phyloP scores from a whole-genome alignment of 345 rosid genomes.

The Capsella bursapastoris region DNA sequence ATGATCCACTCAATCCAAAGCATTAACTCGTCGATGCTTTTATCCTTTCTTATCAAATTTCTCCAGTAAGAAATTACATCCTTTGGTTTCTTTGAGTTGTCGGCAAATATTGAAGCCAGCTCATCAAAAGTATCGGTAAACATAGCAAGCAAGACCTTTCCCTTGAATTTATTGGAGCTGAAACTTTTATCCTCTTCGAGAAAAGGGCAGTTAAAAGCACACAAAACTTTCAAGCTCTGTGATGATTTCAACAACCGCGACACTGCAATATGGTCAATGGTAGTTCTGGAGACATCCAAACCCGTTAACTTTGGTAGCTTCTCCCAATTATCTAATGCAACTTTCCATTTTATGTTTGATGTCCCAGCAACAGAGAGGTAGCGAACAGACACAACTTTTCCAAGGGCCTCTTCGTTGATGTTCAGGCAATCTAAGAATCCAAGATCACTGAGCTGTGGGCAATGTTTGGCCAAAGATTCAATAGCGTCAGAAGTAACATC shows the following conservation, averaged over 20 bases:
- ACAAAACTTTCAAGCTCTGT: conserved; percentile 68
- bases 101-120: conserved; percentile 58
- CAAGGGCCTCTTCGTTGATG: conserved; percentile 71
- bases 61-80: conserved; percentile 64
- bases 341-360: conserved; percentile 66
- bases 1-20: conserved; percentile 76
- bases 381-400: conserved; percentile 58
- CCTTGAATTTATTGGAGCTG: conserved; percentile 52
- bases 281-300: conserved; percentile 86
- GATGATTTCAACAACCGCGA: conserved; percentile 65
- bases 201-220: conserved; percentile 69
- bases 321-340: conserved; percentile 62
- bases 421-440: conserved; percentile 79
- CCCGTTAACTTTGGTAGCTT: conserved; percentile 68
- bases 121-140: conserved; percentile 57
- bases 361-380: conserved; percentile 86
- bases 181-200: conserved; percentile 57
- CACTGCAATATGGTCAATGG: conserved; percentile 55
- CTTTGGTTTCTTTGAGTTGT: conserved; percentile 50
- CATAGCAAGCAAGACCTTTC: conserved; percentile 60
- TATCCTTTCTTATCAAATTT: conserved; percentile 48
- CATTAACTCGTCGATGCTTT: conserved; percentile 57
- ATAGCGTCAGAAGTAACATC: conserved; percentile 75
- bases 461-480: conserved; percentile 66
- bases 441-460: conserved; percentile 64